Conservation (phyloP, 2,329 filamentous ascomycete species). For the Fusarium musae region DNA sequence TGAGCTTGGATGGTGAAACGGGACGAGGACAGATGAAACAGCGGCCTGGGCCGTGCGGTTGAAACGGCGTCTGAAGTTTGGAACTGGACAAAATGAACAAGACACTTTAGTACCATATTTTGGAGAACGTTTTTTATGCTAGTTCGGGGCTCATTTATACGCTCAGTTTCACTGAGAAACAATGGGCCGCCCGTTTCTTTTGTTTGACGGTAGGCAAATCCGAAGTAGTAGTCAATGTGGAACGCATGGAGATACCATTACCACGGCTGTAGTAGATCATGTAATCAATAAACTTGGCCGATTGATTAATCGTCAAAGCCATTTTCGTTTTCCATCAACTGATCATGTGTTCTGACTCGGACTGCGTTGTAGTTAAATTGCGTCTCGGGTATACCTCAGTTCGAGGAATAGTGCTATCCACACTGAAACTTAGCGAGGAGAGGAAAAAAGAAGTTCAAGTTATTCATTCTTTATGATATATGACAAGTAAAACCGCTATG, state of each 20-base stretch:
- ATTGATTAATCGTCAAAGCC: not conserved
- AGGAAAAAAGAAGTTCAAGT: not conserved
- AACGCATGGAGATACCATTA: constrained; percentile 1
- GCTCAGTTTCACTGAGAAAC: constrained; percentile 15
- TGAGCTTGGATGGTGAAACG: constrained; percentile 30
- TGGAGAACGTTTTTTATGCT: not conserved
- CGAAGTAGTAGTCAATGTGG: constrained; percentile 9
- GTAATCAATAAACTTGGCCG: not conserved
- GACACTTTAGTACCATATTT: not conserved
- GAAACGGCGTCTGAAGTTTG: constrained; percentile 3
- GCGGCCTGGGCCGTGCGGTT: constrained; percentile 12
- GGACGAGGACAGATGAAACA: constrained; percentile 24
- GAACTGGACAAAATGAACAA: not conserved
- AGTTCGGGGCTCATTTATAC: not conserved
- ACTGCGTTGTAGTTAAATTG: constrained; percentile 11
- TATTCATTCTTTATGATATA: constrained; percentile 1
- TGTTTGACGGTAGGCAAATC: constrained; percentile 5
- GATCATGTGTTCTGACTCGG: not conserved
- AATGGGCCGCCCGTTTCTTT: not conserved
- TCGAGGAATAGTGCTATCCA: constrained; percentile 7
- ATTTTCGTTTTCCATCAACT: not conserved
- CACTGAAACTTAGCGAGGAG: not conserved
- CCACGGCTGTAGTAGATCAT: not conserved
- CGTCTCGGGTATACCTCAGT: not conserved
- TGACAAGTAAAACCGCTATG: not conserved